These are phyloP conservation scores for Cyberlindnera amylophila DNA, from an alignment of 805 yeast species.

Conservation along the genomic window DNA sequence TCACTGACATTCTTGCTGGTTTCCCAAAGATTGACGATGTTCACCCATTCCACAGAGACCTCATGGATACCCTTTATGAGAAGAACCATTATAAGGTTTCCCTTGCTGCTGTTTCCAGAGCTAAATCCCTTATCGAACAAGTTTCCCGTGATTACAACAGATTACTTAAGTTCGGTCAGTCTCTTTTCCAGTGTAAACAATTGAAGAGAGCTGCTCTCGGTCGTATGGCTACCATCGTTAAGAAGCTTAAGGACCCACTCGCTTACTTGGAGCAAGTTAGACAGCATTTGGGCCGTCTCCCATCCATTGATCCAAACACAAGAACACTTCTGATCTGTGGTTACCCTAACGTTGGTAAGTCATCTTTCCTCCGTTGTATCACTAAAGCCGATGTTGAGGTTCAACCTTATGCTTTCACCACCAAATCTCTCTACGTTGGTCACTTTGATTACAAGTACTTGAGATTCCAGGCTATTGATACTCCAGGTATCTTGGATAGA, in stretches of 20 bases:
- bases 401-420: conserved; percentile 98
- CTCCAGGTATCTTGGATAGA: conserved; percentile 97
- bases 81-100: conserved; percentile 98
- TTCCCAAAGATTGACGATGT: conserved; percentile 97
- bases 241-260: conserved; percentile 92
- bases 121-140: conserved; percentile 91
- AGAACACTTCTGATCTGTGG: conserved; percentile 97
- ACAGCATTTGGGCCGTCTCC: conserved; percentile 98
- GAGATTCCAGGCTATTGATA: conserved; percentile 98
- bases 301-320: conserved; percentile 97
- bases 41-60: conserved; percentile 97
- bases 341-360: conserved; percentile 98
- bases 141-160: conserved; percentile 94
- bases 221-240: conserved; percentile 98
- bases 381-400: conserved; percentile 99
- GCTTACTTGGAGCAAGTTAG: conserved; percentile 95
- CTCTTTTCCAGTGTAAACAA: conserved; percentile 97
- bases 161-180: conserved; percentile 94
- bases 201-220: conserved; percentile 98
- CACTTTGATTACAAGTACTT: conserved; percentile 97
- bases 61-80: conserved; percentile 96
- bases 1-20: conserved; percentile 76
- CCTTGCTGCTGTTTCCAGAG: conserved; percentile 89
- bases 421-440: conserved; percentile 95
- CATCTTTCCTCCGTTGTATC: conserved; percentile 87